Conservation (phyloP, 257 asterid genomes). For the Rhazya stricta region DNA sequence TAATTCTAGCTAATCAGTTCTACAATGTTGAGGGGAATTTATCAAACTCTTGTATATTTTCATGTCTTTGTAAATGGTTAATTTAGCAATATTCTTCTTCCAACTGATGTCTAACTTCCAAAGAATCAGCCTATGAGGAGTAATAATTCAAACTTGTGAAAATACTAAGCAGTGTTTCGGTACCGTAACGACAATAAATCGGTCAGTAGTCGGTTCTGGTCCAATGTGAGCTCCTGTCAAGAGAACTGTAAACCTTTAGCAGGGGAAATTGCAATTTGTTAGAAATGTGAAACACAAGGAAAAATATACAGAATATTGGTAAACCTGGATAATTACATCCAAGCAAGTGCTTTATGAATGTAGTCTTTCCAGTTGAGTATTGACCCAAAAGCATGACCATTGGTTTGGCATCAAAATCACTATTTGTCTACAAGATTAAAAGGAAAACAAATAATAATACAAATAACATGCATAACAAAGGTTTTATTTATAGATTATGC, state of each 20-base stretch:
- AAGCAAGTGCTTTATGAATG: constrained; percentile 85
- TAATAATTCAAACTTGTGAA: not conserved
- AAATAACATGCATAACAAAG: not conserved
- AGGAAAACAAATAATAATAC: not conserved
- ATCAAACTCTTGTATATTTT: not conserved
- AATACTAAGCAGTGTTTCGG: not conserved
- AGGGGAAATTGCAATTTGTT: not conserved
- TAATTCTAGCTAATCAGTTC: not conserved
- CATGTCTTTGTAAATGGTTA: not conserved
- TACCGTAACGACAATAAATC: constrained; percentile 94
- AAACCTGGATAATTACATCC: constrained; percentile 82
- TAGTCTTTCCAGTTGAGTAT: constrained; percentile 95
- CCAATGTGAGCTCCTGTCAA: constrained; percentile 93
- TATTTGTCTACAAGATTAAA: constrained; percentile 48
- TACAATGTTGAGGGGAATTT: not conserved
- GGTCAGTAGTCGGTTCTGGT: constrained; percentile 97
- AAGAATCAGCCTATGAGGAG: not conserved
- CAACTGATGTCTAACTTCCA: not conserved
- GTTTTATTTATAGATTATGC: not conserved
- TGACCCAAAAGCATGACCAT: constrained; percentile 99
- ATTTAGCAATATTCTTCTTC: not conserved
- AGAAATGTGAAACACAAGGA: constrained; percentile 1
- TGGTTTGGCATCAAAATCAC: constrained; percentile 94
- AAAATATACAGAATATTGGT: constrained; percentile 8
- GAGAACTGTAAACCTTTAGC: constrained; percentile 17